Conservation (phyloP, 1,284 basidiomycete genomes). For the Rhizoctonia solani region DNA sequence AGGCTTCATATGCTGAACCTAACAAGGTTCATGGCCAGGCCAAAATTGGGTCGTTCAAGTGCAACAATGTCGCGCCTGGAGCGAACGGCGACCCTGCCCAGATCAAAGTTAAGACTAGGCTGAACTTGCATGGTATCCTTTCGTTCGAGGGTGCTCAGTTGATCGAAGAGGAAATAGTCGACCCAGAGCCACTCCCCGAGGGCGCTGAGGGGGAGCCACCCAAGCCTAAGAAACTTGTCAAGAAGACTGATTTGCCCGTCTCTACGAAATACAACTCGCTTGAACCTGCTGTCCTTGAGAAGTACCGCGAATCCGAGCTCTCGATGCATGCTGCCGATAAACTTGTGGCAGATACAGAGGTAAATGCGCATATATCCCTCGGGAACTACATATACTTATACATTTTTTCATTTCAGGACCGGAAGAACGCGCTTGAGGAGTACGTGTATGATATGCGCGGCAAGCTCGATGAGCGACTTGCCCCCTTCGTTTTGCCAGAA, state of each 20-base stretch:
- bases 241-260: conserved; percentile 81
- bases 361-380: conserved; percentile 45
- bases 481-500: conserved; percentile 65
- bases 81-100: conserved; percentile 71
- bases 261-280: conserved; percentile 66
- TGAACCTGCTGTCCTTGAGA: conserved; percentile 65
- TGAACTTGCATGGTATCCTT: conserved; percentile 84
- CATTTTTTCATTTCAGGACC: conserved; percentile 61
- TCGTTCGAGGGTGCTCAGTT: conserved; percentile 84
- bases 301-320: conserved; percentile 75
- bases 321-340: conserved; percentile 89
- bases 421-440: conserved; percentile 96
- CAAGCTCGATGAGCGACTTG: conserved; percentile 88
- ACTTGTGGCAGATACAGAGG: conserved; percentile 93
- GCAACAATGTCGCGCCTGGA: conserved; percentile 73
- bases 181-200: conserved; percentile 64
- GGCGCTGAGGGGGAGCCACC: conserved; percentile 53
- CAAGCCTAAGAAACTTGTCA: conserved; percentile 70
- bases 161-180: conserved; percentile 65
- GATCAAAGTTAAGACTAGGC: conserved; percentile 86
- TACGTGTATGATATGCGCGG: conserved; percentile 93
- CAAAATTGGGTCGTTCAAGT: conserved; percentile 77
- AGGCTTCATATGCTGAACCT: conserved; percentile 81
- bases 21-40: conserved; percentile 68
- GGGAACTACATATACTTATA: background rate